Conservation (phyloP, 768 basidiomycete genomes). For the Cyathus striatus region DNA sequence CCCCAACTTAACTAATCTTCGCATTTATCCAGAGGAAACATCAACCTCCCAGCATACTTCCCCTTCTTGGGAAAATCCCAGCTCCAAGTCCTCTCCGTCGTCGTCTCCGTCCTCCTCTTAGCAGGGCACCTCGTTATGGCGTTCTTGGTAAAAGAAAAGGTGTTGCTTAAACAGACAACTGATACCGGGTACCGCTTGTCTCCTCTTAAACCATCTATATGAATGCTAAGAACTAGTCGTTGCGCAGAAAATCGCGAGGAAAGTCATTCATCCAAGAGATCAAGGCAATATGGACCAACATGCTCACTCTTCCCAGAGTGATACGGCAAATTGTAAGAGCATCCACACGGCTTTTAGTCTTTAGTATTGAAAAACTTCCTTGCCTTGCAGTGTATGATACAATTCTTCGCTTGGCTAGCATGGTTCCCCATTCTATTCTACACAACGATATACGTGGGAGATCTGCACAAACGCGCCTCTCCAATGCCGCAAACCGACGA, state of each 20-base stretch:
- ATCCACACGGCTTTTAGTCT: neutral
- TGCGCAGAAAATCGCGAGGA: constrained; percentile 16
- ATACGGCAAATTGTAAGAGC: constrained; percentile 77
- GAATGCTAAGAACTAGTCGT: neutral
- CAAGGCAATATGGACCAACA: constrained; percentile 66
- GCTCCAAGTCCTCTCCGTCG: constrained; percentile 72
- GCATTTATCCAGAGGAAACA: constrained; percentile 50
- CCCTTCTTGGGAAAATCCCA: constrained; percentile 79
- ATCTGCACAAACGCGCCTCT: constrained; percentile 63
- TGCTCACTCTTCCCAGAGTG: constrained; percentile 60
- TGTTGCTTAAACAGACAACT: constrained; percentile 39
- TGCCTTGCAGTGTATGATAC: constrained; percentile 57
- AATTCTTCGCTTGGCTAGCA: constrained; percentile 81
- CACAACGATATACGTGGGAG: constrained; percentile 82
- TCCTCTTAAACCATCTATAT: neutral
- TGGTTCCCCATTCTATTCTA: constrained; percentile 96
- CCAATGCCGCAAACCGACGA: constrained; percentile 16
- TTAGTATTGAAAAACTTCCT: neutral
- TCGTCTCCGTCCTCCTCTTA: constrained; percentile 67
- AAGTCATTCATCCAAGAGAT: constrained; percentile 40
- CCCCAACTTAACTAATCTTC: neutral
- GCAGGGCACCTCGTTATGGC: constrained; percentile 61
- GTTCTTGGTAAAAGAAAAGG: constrained; percentile 62
- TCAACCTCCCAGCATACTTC: constrained; percentile 64
- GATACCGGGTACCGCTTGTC: too few relatives aligned